Conservation (phyloP, 2,329 filamentous ascomycete species). For the Colletotrichum sp. region DNA sequence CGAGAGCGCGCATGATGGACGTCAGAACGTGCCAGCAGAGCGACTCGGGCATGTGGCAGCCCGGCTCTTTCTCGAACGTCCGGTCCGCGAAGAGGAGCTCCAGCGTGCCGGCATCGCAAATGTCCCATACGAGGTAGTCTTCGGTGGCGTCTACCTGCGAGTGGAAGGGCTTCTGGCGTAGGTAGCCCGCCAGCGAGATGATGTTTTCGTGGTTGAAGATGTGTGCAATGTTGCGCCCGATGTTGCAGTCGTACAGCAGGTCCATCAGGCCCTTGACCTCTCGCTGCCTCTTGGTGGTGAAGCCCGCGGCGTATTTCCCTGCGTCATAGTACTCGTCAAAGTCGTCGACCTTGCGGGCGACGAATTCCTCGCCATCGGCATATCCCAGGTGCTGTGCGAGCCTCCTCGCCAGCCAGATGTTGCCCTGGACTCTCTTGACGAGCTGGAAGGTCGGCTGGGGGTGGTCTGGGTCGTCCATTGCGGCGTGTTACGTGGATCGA, state of each 20-base stretch:
- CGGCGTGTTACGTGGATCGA: neutral
- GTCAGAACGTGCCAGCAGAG: slow-evolving; percentile 62
- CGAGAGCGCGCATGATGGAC: slow-evolving; percentile 51
- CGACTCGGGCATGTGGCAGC: slow-evolving; percentile 51
- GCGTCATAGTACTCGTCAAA: slow-evolving; percentile 16
- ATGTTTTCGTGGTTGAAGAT: slow-evolving; percentile 57
- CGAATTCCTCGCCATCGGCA: slow-evolving; percentile 31
- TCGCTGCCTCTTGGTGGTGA: slow-evolving; percentile 23
- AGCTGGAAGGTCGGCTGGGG: slow-evolving; percentile 29
- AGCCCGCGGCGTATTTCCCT: neutral
- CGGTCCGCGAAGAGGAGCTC: slow-evolving; percentile 40
- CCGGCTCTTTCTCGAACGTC: slow-evolving; percentile 23
- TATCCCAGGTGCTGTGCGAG: slow-evolving; percentile 23
- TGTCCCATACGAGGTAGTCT: slow-evolving; percentile 53
- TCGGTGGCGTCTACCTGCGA: slow-evolving; percentile 24
- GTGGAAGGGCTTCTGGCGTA: slow-evolving; percentile 28
- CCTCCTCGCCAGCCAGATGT: slow-evolving; percentile 36
- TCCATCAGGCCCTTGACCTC: slow-evolving; percentile 27
- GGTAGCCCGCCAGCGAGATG: slow-evolving; percentile 45
- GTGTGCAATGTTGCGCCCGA: slow-evolving; percentile 32
- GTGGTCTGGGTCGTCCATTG: slow-evolving; percentile 1
- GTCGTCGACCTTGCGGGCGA: slow-evolving; percentile 32
- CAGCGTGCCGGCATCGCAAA: slow-evolving; percentile 56
- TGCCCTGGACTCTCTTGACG: slow-evolving; percentile 30
- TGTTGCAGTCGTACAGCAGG: slow-evolving; percentile 31